phyloP scores from a whole-genome alignment of 257 asterid genomes.

The Anisodus tanguticus region DNA sequence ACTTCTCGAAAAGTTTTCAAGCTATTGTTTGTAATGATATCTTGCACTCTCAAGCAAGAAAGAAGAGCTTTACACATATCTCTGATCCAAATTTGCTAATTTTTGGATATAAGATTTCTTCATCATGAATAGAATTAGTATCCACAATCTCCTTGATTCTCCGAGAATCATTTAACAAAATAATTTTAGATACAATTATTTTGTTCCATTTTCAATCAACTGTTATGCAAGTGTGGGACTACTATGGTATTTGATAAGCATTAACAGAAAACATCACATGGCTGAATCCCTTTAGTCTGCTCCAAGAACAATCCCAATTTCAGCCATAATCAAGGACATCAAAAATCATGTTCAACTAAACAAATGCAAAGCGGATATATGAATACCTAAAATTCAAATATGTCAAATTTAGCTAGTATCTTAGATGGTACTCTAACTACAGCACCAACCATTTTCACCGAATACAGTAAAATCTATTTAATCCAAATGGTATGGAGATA shows the following conservation, averaged over 20 bases:
- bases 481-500: neutral
- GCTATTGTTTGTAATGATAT: neutral
- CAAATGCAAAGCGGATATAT: neutral
- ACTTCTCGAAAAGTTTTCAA: neutral
- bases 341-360: neutral
- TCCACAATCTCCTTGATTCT: constrained; percentile 17
- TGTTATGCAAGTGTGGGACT: neutral
- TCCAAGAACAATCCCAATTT: neutral
- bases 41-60: neutral
- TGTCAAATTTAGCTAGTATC: neutral
- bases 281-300: neutral
- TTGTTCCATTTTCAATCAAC: neutral
- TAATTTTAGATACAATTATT: constrained; percentile 16
- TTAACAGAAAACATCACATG: constrained; percentile 1
- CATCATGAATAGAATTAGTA: constrained; percentile 15
- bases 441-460: neutral
- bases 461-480: neutral
- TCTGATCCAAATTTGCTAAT: neutral
- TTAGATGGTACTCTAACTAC: neutral
- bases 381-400: neutral
- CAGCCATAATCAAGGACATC: neutral
- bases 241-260: neutral
- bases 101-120: neutral
- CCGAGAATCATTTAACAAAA: neutral
- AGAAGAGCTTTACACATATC: neutral